Conservation (phyloP, 495 filamentous ascomycete genomes). For the Talaromyces stipitatus region DNA sequence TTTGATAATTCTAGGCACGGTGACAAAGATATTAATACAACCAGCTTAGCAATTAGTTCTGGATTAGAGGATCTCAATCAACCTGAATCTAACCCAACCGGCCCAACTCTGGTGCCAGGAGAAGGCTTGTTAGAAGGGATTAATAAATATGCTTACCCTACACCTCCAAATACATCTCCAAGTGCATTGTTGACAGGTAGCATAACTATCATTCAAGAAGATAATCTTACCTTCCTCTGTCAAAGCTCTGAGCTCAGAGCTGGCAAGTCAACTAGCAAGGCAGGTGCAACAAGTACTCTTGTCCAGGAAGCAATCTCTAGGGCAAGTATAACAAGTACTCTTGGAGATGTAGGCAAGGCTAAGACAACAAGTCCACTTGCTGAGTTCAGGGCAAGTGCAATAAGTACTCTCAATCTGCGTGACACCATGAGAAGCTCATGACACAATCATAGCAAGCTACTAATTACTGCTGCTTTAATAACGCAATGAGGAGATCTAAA, state of each 20-base stretch:
- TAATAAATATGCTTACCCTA: too few species aligned
- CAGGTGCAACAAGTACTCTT: background rate
- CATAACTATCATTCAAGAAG: too few species aligned
- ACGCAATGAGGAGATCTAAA: background rate
- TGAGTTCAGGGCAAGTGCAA: background rate
- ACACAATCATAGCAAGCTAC: background rate
- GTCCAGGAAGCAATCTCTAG: too few species aligned
- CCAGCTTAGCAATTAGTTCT: background rate
- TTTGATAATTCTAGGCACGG: background rate
- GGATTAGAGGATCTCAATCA: background rate
- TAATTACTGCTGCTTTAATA: background rate
- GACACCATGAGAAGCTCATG: background rate
- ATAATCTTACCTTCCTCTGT: background rate
- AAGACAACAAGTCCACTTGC: background rate
- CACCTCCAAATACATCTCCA: too few species aligned
- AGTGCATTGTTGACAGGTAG: too few species aligned
- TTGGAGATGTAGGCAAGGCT: background rate
- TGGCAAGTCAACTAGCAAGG: background rate
- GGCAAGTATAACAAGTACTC: too few species aligned
- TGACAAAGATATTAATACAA: background rate
- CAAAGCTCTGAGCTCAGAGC: background rate
- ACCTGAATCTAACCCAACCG: background rate
- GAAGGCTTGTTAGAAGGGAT: background rate
- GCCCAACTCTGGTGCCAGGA: background rate
- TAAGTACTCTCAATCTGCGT: background rate